phyloP scores from a whole-genome alignment of 2,329 filamentous ascomycete genomes.

The Cadophora luteo-olivacea region DNA sequence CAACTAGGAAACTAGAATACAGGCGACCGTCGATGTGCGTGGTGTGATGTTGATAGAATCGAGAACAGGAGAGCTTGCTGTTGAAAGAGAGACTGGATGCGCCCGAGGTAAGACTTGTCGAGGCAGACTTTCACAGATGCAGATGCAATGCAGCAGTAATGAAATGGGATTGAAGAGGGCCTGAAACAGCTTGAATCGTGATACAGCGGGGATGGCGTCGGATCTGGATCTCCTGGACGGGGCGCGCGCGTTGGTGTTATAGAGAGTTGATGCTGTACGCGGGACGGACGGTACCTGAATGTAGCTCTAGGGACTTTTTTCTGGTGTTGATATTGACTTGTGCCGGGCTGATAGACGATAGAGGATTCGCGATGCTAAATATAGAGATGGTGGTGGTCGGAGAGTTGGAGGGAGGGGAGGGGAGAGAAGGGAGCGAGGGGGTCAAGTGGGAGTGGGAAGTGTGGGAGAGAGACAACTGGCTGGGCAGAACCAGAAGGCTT shows the following conservation, averaged over 20 bases:
- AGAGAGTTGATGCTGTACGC: conserved; percentile 19
- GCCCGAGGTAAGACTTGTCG: conserved; percentile 17
- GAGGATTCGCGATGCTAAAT: conserved; percentile 42
- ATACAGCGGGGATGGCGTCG: conserved; percentile 31
- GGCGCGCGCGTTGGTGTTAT: conserved; percentile 30
- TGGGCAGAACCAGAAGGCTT: neutral
- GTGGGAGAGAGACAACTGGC: conserved; percentile 5
- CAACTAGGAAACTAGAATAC: conserved; percentile 29
- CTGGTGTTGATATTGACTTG: conserved; percentile 23
- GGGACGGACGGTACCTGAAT: conserved; percentile 29
- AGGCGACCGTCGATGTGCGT: conserved; percentile 13
- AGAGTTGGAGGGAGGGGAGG: conserved; percentile 9
- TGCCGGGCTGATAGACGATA: conserved; percentile 39
- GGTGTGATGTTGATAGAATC: neutral
- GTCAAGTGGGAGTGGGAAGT: conserved; percentile 4
- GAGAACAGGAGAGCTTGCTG: conserved; percentile 4
- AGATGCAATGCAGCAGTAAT: conserved; percentile 11
- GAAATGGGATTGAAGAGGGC: neutral
- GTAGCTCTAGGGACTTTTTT: conserved; percentile 29
- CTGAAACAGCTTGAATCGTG: conserved; percentile 34
- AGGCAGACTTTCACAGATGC: neutral
- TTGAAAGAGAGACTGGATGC: conserved; percentile 16
- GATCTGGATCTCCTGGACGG: conserved; percentile 15
- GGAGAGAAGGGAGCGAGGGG: conserved; percentile 15
- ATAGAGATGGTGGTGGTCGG: conserved; percentile 35